phyloP scores from a whole-genome alignment of 129 eudicot species.

The Gnaphalium uliginosum region DNA sequence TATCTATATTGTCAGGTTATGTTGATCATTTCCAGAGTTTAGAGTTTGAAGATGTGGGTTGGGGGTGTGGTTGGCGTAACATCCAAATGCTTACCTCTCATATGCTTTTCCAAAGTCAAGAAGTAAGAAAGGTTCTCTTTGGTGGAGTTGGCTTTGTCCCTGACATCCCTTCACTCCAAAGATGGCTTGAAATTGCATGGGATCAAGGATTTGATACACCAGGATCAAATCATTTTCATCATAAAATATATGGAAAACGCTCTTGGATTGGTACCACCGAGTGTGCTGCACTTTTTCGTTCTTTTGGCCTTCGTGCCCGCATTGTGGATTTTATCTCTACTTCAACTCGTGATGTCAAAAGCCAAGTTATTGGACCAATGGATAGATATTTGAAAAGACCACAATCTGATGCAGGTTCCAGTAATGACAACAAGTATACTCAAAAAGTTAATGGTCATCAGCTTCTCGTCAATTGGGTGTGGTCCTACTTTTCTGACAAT shows the following conservation, averaged over 20 bases:
- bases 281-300: conserved; percentile 85
- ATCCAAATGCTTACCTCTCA: conserved; percentile 91
- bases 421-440: conserved; percentile 22
- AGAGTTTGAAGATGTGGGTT: conserved; percentile 60
- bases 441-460: conserved; percentile 48
- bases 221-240: conserved; percentile 61
- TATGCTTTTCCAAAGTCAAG: conserved; percentile 57
- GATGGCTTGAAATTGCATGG: conserved; percentile 95
- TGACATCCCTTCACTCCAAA: conserved; percentile 71
- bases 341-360: background rate
- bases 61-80: conserved; percentile 99
- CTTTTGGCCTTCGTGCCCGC: conserved; percentile 87
- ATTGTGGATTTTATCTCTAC: conserved; percentile 56
- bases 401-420: conserved; percentile 15
- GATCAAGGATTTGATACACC: conserved; percentile 66
- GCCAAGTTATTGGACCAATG: conserved; percentile 75
- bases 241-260: conserved; percentile 53
- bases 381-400: conserved; percentile 55
- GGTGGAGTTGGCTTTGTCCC: conserved; percentile 87
- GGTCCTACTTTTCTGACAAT: conserved; percentile 74
- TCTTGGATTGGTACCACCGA: conserved; percentile 91
- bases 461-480: conserved; percentile 76
- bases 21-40: conserved; percentile 75
- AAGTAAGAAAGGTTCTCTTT: conserved; percentile 52
- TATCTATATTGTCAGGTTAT: conserved; percentile 61